A percentile compares a stretch with the other conserved stretches of the same genome.
Conservation (phyloP, 2,329 filamentous ascomycete species). For the Diplodia sapinea region DNA sequence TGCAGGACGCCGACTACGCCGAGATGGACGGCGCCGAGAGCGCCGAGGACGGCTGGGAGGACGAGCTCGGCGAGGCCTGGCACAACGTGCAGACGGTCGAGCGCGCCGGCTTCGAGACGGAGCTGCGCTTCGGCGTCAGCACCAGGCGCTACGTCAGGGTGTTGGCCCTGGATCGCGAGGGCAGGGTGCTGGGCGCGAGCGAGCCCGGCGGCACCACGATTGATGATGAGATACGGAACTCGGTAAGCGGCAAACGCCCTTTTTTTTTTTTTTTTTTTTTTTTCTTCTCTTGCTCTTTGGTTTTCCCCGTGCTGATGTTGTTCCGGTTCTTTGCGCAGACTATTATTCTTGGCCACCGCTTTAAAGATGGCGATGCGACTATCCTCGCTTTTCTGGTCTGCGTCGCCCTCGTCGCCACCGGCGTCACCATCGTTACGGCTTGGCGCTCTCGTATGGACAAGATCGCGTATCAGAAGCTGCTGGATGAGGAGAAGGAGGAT, state of each 20-base stretch:
- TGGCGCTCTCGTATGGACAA: conserved; percentile 13
- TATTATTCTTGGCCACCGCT: conserved; percentile 12
- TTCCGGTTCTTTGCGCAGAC: background rate
- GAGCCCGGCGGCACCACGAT: conserved; percentile 11
- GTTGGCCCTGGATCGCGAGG: conserved; percentile 32
- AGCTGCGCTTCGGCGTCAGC: conserved; percentile 28
- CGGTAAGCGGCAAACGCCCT: background rate
- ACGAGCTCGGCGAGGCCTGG: conserved; percentile 28
- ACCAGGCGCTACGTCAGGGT: conserved; percentile 30
- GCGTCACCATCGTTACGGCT: conserved; percentile 4
- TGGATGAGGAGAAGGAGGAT: conserved; percentile 24
- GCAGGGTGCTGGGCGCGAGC: conserved; percentile 22
- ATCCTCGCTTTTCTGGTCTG: conserved; percentile 15
- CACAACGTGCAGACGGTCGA: conserved; percentile 28
- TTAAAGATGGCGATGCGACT: conserved; percentile 16
- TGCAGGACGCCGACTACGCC: conserved; percentile 38
- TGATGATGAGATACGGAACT: conserved; percentile 19
- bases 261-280: background rate
- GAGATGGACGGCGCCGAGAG: conserved; percentile 18
- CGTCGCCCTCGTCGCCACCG: conserved; percentile 1
- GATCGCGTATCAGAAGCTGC: conserved; percentile 16
- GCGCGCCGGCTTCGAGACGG: conserved; percentile 34
- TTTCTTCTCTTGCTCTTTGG: background rate
- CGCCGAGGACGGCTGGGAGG: conserved; percentile 33
- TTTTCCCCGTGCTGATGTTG: background rate